Evolutionary conservation across 176 grass and related monocot genomes (phyloP).

Genomic region (bread wheat (Triticum aestivum)): IWGSC_CS_RefSeq_v2.1 NC_057794.1:159369-159868

Average conservation of each 20-base stretch:
- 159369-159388: constrained; percentile 62
- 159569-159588: constrained; percentile 80
- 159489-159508: constrained; percentile 68
- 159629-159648: constrained; percentile 81
- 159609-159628: constrained; percentile 88
- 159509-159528: constrained; percentile 53
- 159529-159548: constrained; percentile 72
- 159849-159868: no score
- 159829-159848: no score
- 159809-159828: no score
- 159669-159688: constrained; percentile 83
- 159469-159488: constrained; percentile 59
- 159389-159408: constrained; percentile 82
- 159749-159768: no score
- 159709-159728: no score
- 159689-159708: no score
- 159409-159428: constrained; percentile 73
- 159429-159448: constrained; percentile 73
- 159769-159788: no score
- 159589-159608: constrained; percentile 59
- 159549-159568: constrained; percentile 68
- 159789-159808: no score
- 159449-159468: constrained; percentile 51
- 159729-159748: no score
- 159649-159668: constrained; percentile 86